Base-by-base conservation (phyloP, 208 protist species). In the Trypanosoma caninum region DNA sequence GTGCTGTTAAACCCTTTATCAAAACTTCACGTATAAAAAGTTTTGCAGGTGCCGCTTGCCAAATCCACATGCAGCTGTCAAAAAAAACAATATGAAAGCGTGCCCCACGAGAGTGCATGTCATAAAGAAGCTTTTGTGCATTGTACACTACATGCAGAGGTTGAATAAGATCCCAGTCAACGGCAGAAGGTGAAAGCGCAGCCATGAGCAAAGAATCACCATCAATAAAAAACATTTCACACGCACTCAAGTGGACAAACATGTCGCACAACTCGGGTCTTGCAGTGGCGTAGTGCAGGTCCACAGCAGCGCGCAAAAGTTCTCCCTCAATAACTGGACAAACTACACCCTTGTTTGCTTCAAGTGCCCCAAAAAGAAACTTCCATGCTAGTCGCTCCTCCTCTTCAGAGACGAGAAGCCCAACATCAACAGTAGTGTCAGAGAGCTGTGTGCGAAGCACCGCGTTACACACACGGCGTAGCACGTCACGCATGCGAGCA, bases 161-260 rank as follows among this genome's bases (percentile, higher is more conserved):
- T 72, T 97, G 91, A 72, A 88, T 76, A 20, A 90, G 73, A 54
- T 89, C 79, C 91, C 91, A 97, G 54, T 95, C 88, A 5, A 95
- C 84, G 46, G 80, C 76, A 58, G 50, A 69, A 20, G 69, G 82
- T 10, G 84, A 92, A 40, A 94, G 53, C 16, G 85, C 84, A 44
- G 78, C 75, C 78, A 95, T 90, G 27, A 97, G 72, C 25, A 97
- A 80, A 27, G 91, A 87, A 62, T 97, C 91, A 51, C 87, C 87
- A 58, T 97, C 91, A 68, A 97, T 89, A 74, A 97, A 91, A 59
- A 97, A 97, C 76, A 93, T 91, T 62, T 93, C 88, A 46, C 65
- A 75, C 27, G 86, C 88, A 55, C 80, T 92, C 35, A 96, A 72
- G 62, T 96, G 87, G 7, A 91, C 78, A 51, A 96, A 96, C 67